Evolutionary conservation across 768 basidiomycete genomes (phyloP), one percentile per base, ranked within the genome.

Genomic region (Pisolithus tinctorius): DNA sequence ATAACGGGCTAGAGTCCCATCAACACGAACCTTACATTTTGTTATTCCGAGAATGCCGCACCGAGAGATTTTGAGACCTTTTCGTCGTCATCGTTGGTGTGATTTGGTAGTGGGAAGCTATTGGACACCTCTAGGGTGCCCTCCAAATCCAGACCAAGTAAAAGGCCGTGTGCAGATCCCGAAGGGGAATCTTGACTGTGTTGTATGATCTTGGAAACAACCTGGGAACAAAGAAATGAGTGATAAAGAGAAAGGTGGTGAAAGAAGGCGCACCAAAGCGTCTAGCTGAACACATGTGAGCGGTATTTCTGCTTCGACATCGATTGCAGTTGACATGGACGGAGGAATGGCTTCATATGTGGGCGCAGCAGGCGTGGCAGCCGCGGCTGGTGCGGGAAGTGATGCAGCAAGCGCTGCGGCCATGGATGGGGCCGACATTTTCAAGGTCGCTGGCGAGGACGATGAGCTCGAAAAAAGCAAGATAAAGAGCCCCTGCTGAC

Each of bases 181-280:
- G 84, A 80, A 26, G 79, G 74, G 13, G 84, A 76, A 64, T 95
- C 94, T 46, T 85, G 80, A 40, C 88, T 81, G 64, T 96, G 94
- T 71, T 96, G 95, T 62, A 94, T 76, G 49, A 97, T 93, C 74
- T 95, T 96, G 49, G 88, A 81, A 51, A 94, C 84, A 48, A 91
- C 92, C 93, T 95, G 64, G 51, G 49, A 52, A 47, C 53, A 36
- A 25, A 34, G 27, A 46, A 29, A 31, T n/a, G 34, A 20, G 23
- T 38, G 51, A 13, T 31, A 40, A 29, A 49, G 25, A 40, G 10
- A 45, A 38, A 39, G 47, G 52, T 58, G 23, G 49, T 55, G 29
- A 50, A 53, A 48, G 37, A 43, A 40, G 30, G 60, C 87, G 66
- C 66, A 93, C 93, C 77, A 95, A 70, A 37, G 84, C 91, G 69